Evolutionary conservation across 2,329 filamentous ascomycete genomes (phyloP).

Genomic region (Colletotrichum sp.): DNA sequence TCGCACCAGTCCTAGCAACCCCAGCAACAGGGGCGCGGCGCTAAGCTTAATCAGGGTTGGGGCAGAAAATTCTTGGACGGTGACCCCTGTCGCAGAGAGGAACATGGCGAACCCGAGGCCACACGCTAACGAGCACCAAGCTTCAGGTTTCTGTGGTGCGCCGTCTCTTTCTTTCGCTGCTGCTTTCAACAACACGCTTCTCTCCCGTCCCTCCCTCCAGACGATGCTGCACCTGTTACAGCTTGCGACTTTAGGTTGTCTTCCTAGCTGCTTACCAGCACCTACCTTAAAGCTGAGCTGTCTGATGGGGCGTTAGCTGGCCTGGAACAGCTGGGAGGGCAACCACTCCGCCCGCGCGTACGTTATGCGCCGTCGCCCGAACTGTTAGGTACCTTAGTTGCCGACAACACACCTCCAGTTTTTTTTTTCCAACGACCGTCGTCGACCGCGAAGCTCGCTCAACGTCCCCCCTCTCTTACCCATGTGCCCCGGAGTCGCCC

Average conservation of each 20-base stretch:
- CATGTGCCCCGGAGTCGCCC: constrained; percentile 9
- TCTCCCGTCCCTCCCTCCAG: neutral
- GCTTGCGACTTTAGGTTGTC: neutral
- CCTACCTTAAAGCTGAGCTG: neutral
- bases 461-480: neutral
- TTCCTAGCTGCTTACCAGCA: neutral
- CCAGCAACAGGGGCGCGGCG: constrained; percentile 1
- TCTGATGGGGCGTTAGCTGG: neutral
- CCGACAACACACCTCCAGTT: neutral
- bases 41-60: neutral
- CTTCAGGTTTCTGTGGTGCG: constrained; percentile 4
- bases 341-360: neutral
- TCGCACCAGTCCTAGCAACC: constrained; percentile 1
- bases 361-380: neutral
- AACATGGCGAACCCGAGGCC: constrained; percentile 9
- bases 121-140: constrained; percentile 10
- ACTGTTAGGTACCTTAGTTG: neutral
- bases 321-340: neutral
- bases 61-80: neutral
- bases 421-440: neutral
- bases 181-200: neutral
- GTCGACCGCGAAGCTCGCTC: neutral
- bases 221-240: neutral
- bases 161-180: neutral
- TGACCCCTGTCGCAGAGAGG: constrained; percentile 9